Percentiles rank a stretch among this genome's conserved stretches.
Conservation (phyloP, 306 rosid species). For the Echinosophora koreensis region DNA sequence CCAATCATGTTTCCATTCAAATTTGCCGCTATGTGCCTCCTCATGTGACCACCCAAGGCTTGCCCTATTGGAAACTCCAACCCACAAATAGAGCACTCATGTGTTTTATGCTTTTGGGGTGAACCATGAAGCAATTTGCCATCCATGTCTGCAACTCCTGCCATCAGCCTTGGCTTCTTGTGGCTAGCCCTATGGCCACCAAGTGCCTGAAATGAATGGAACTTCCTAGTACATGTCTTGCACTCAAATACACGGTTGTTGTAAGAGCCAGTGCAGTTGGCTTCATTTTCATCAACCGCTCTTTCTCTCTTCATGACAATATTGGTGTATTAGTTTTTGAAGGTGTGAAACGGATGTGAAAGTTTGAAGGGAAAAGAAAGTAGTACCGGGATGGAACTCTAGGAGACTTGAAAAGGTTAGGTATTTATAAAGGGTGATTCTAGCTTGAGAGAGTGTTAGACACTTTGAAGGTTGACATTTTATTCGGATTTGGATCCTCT, state of each 20-base stretch:
- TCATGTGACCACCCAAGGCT: conserved; percentile 98
- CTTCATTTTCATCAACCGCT: conserved; percentile 61
- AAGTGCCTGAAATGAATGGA: too few relatives aligned
- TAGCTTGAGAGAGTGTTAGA: conserved; percentile 45
- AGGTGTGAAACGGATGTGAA: background rate
- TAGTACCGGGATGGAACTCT: conserved; percentile 47
- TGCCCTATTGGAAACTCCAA: conserved; percentile 91
- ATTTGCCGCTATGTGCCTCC: conserved; percentile 76
- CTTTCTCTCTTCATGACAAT: conserved; percentile 78
- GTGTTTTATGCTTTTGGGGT: conserved; percentile 85
- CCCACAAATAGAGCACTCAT: conserved; percentile 91
- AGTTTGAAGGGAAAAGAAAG: conserved; percentile 5
- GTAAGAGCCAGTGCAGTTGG: conserved; percentile 26
- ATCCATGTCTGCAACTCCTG: conserved; percentile 45
- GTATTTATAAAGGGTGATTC: conserved; percentile 56
- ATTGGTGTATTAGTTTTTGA: background rate
- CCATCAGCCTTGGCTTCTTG: conserved; percentile 77
- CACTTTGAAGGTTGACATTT: conserved; percentile 59
- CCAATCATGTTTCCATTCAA: conserved; percentile 38
- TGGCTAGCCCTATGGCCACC: conserved; percentile 87
- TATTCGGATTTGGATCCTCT: too few relatives aligned
- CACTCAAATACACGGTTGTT: too few relatives aligned
- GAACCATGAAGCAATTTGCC: conserved; percentile 51
- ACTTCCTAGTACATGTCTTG: too few relatives aligned
- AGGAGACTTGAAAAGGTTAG: conserved; percentile 18